A percentile compares a stretch with the other conserved stretches of the same genome.
phyloP scores from a whole-genome alignment of 352 stramenopile genomes.

The Globisporangium alternatum region DNA sequence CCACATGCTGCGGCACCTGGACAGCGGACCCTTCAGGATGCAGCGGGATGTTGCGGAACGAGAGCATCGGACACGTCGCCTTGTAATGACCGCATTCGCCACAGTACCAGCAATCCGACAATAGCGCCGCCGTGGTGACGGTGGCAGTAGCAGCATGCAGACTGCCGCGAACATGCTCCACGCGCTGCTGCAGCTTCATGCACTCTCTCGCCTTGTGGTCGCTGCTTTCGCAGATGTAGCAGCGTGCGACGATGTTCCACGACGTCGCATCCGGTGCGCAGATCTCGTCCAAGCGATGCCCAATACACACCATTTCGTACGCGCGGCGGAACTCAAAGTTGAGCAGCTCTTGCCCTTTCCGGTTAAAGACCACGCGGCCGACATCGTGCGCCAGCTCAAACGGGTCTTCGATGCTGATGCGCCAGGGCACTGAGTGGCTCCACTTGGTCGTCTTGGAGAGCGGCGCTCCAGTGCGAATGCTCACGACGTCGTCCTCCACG shows the following conservation, averaged over 20 bases:
- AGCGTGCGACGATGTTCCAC: conserved; percentile 48
- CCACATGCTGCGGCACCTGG: not conserved
- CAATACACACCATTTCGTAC: conserved; percentile 42
- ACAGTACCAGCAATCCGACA: conserved; percentile 79
- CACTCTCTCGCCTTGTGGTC: conserved; percentile 63
- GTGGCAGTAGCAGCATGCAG: not conserved
- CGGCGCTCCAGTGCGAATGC: conserved; percentile 72
- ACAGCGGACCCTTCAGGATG: conserved; percentile 17
- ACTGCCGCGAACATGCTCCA: not conserved
- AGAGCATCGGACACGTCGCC: conserved; percentile 65
- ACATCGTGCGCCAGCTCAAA: conserved; percentile 84
- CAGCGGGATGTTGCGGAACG: conserved; percentile 47
- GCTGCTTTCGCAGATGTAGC: conserved; percentile 59
- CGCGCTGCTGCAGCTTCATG: conserved; percentile 23
- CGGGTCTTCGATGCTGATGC: conserved; percentile 85
- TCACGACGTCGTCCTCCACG: conserved; percentile 92
- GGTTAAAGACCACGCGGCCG: conserved; percentile 73
- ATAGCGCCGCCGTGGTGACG: conserved; percentile 18
- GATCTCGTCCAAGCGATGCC: conserved; percentile 50
- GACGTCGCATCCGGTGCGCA: conserved; percentile 44
- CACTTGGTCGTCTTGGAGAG: conserved; percentile 73
- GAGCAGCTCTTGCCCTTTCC: conserved; percentile 61
- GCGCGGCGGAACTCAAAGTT: conserved; percentile 57
- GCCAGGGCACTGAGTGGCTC: conserved; percentile 63
- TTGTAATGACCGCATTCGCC: conserved; percentile 73